Base-by-base conservation (phyloP, 129 eudicot genomes). In the Flaveria brownii region DNA sequence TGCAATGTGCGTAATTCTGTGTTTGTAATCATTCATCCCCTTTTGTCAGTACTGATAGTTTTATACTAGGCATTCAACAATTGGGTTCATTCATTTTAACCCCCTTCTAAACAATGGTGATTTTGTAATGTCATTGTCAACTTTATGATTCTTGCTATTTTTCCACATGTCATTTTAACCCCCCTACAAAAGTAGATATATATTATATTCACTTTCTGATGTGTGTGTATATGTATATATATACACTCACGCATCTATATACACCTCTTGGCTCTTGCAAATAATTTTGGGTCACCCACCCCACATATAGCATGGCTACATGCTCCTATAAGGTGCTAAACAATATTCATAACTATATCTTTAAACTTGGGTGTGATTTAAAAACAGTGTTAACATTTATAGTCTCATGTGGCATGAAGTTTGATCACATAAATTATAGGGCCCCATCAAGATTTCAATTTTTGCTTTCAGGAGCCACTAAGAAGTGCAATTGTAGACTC, bases 401-500 rank as follows among this genome's bases (percentile, higher is more conserved):
- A 11, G 12, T 46, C 15, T 46, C 51, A 11, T 46, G 12, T 46
- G 51, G n/a, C 42, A 9, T 17, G 55, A 50, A 13, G 14, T 46
- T 59, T 4, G 0, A 23, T 25, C 66, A 60, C 41, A 60, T 59
- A 30, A 46, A 26, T 43, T 43, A 13, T 23, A 25, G 4, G n/a
- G 16, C 36, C 36, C 36, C 5, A 41, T 9, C 9, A 13, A 76
- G 25, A 54, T 51, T 52, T 30, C 36, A 15, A 64, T 64, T 65
- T 76, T 18, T 17, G 17, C 41, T 80, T 45, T 68, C 81, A 89
- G 97, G 85, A 84, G 82, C 96, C 95, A 69, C 72, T 82, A 43
- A 82, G 92, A 91, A 87, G 92, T 59, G 93, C 96, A 57, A 81
- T 88, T 23, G 82, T 92, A 80, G 97, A 89, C 84, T 92, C 97